Percentiles rank a stretch among this genome's conserved stretches.
phyloP scores from a whole-genome alignment of 176 grass and related monocot species.

The Avena atlantica region DNA sequence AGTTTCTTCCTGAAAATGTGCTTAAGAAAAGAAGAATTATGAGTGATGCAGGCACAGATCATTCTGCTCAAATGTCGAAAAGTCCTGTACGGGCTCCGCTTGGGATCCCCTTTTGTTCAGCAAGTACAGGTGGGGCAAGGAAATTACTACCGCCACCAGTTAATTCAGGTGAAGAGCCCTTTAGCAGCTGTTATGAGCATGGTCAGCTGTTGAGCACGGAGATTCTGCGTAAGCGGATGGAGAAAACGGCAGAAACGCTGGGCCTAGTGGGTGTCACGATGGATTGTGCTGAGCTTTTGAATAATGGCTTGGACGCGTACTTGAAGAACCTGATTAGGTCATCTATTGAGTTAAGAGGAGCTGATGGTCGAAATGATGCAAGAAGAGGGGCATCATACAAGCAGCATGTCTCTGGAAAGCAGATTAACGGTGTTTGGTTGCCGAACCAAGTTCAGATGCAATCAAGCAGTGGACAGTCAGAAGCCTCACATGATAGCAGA shows the following conservation, averaged over 20 bases:
- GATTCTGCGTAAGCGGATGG: slow-evolving; percentile 61
- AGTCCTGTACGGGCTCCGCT: slow-evolving; percentile 64
- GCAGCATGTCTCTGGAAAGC: slow-evolving; percentile 51
- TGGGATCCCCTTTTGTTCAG: slow-evolving; percentile 75
- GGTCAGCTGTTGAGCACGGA: slow-evolving; percentile 56
- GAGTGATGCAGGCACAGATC: slow-evolving; percentile 28
- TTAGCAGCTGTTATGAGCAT: slow-evolving; percentile 59
- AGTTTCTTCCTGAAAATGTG: slow-evolving; percentile 36
- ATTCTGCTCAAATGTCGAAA: slow-evolving; percentile 42
- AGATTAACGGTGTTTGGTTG: slow-evolving; percentile 70
- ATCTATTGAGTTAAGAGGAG: slow-evolving; percentile 69
- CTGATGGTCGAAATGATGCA: slow-evolving; percentile 50
- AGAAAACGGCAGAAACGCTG: slow-evolving; percentile 72
- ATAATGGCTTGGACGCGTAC: slow-evolving; percentile 77
- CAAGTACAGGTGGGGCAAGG: slow-evolving; percentile 61
- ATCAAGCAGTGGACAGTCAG: slow-evolving; percentile 48
- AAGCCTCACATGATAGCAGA: slow-evolving; percentile 47
- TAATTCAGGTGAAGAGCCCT: slow-evolving; percentile 41
- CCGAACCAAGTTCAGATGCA: slow-evolving; percentile 56
- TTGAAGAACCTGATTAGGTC: slow-evolving; percentile 81
- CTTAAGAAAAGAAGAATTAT: slow-evolving; percentile 40
- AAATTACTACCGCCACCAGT: slow-evolving; percentile 28
- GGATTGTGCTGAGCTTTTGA: slow-evolving; percentile 82
- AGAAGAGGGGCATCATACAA: slow-evolving; percentile 51
- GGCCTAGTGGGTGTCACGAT: slow-evolving; percentile 66